Conservation (phyloP, 2,329 filamentous ascomycete genomes). For the Scytalidium sp. region DNA sequence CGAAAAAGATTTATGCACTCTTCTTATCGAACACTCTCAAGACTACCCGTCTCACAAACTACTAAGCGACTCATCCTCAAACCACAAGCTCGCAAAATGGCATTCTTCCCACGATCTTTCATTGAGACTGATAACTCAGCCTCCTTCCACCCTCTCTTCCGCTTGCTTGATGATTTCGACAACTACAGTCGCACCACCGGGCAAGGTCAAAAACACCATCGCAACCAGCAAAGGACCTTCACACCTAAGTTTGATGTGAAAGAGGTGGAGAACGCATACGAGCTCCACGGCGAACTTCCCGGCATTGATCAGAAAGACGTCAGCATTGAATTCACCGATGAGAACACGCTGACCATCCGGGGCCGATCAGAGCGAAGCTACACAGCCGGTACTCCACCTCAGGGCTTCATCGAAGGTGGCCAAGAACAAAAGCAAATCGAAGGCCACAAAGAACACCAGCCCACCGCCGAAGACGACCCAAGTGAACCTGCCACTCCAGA, state of each 20-base stretch:
- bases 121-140: constrained; percentile 30
- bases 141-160: constrained; percentile 60
- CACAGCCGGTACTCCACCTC: constrained; percentile 42
- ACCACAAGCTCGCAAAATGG: constrained; percentile 46
- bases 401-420: constrained; percentile 44
- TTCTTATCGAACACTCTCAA: constrained; percentile 14
- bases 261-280: constrained; percentile 65
- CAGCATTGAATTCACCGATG: constrained; percentile 75
- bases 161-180: constrained; percentile 62
- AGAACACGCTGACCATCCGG: constrained; percentile 68
- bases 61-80: constrained; percentile 15
- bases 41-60: constrained; percentile 11
- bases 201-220: neutral
- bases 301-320: constrained; percentile 73
- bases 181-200: constrained; percentile 41
- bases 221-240: constrained; percentile 45
- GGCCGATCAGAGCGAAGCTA: constrained; percentile 66
- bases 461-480: constrained; percentile 27
- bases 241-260: constrained; percentile 76
- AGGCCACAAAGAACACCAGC: constrained; percentile 44
- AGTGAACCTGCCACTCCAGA: constrained; percentile 14
- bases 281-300: constrained; percentile 78
- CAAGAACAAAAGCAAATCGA: constrained; percentile 42
- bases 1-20: constrained; percentile 18
- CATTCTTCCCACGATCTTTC: constrained; percentile 54